Evolutionary conservation across 1,284 basidiomycete species (phyloP), one percentile per base, ranked within the genome.

Genomic region (Puccinia polysora): DNA sequence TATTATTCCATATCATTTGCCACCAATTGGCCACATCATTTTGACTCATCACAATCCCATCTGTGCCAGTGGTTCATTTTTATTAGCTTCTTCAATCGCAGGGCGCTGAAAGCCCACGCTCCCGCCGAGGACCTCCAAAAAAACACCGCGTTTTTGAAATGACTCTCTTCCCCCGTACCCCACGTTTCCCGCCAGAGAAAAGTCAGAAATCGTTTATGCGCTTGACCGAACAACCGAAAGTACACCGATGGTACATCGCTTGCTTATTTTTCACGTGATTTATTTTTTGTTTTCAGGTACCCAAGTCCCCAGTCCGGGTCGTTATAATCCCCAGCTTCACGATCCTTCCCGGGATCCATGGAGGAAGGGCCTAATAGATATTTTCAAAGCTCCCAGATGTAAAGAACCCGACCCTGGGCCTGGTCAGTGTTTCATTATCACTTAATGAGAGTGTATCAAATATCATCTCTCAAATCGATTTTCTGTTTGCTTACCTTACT

Each of bases 311-410:
- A 56, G 67, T 60, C 67, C 67, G 36, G 58, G 67, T 30, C 40
- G 45, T 20, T 70, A 60, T 60, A 52, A 70, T 38, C 67, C 58
- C 20, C 25, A 32, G 43, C 36, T 60, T 14, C 67, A 70, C 50
- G 67, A 60, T 60, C 67, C 67, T 3, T 43, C 40, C n/a, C 28
- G 49, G 50, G 67, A 70, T 49, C 67, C 67, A n/a, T 70, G 67
- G 67, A 47, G 67, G 47, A 70, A 70, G 50, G 67, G 67, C 52
- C 56, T 56, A 40, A 25, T 70, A 60, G 67, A 70, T n/a, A 70
- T 70, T 45, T 70, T 70, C 55, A 59, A 60, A 50, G 67, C 67
- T 45, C 58, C 67, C 28, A 43, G 67, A 60, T 50, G 28, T 36
- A 49, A 70, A 53, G 53, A 56, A 38, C 58, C 40, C 4, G 43